A percentile compares a stretch with the other conserved stretches of the same genome.
Conservation (phyloP, 257 asterid species). For the Sherardia arvensis region DNA sequence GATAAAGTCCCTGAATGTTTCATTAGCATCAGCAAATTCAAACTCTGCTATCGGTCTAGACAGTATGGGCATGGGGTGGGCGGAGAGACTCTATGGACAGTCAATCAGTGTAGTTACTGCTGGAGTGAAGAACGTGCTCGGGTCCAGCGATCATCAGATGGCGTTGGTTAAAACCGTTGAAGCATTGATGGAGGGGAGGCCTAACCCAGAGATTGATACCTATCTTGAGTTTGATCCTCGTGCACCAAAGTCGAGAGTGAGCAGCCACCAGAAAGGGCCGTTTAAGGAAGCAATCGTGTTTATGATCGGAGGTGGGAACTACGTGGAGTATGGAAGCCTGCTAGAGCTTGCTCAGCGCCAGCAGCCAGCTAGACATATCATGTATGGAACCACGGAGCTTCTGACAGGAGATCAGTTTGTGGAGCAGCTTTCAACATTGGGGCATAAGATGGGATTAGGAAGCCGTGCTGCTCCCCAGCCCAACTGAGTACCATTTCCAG, state of each 20-base stretch:
- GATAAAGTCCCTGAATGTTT: slow-evolving; percentile 78
- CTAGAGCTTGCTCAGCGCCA: slow-evolving; percentile 62
- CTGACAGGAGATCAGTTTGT: slow-evolving; percentile 87
- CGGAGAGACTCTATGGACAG: slow-evolving; percentile 90
- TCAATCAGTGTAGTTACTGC: slow-evolving; percentile 92
- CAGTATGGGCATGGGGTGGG: slow-evolving; percentile 59
- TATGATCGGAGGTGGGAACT: slow-evolving; percentile 98
- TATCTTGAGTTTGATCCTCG: slow-evolving; percentile 85
- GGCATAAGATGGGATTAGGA: slow-evolving; percentile 87
- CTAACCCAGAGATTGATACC: slow-evolving; percentile 79
- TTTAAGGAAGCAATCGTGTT: slow-evolving; percentile 92
- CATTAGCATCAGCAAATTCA: slow-evolving; percentile 78
- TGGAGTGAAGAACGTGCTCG: slow-evolving; percentile 75
- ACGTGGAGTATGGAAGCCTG: slow-evolving; percentile 85
- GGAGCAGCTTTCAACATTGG: slow-evolving; percentile 71
- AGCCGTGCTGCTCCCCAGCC: slow-evolving; percentile 21
- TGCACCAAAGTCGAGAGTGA: slow-evolving; percentile 64
- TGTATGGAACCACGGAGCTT: slow-evolving; percentile 91
- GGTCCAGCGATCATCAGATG: slow-evolving; percentile 73
- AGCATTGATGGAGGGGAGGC: slow-evolving; percentile 93
- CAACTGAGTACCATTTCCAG: background rate
- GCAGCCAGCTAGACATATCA: slow-evolving; percentile 65
- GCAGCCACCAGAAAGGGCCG: slow-evolving; percentile 82
- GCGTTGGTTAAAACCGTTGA: slow-evolving; percentile 85
- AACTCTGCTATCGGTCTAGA: slow-evolving; percentile 59